These are phyloP conservation scores for Luffa aegyptiaca DNA, from an alignment of 306 rosid species.

Conservation along the genomic window DNA sequence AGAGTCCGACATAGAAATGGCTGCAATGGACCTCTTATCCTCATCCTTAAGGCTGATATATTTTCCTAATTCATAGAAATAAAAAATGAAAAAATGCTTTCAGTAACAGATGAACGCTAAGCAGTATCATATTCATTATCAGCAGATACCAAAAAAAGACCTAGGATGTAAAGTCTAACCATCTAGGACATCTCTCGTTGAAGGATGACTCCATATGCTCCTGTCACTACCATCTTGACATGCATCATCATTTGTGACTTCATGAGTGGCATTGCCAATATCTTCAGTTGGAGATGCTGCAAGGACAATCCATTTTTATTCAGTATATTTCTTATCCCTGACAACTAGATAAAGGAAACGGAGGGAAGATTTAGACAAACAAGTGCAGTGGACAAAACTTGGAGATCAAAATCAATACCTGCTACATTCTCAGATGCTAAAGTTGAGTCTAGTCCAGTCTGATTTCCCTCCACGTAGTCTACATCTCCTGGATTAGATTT, in stretches of 20 bases:
- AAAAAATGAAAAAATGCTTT: not conserved
- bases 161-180: constrained; percentile 17
- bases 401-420: not conserved
- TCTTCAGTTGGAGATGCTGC: constrained; percentile 14
- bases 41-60: constrained; percentile 11
- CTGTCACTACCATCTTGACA: constrained; percentile 10
- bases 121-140: not conserved
- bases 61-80: constrained; percentile 16
- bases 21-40: constrained; percentile 3
- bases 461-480: constrained; percentile 19
- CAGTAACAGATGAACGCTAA: not conserved
- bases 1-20: not conserved
- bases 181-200: constrained; percentile 13
- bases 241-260: constrained; percentile 14
- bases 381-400: not conserved
- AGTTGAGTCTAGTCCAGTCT: constrained; percentile 15
- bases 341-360: not conserved
- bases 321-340: not conserved
- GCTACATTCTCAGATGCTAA: not conserved
- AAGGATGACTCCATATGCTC: constrained; percentile 18
- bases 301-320: constrained; percentile 3
- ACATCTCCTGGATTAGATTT: constrained; percentile 23
- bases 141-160: not conserved
- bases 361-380: not conserved
- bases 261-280: constrained; percentile 5